These are phyloP conservation scores for Rubus parviflorus DNA, from an alignment of 306 rosid species.

Conservation along the genomic window DNA sequence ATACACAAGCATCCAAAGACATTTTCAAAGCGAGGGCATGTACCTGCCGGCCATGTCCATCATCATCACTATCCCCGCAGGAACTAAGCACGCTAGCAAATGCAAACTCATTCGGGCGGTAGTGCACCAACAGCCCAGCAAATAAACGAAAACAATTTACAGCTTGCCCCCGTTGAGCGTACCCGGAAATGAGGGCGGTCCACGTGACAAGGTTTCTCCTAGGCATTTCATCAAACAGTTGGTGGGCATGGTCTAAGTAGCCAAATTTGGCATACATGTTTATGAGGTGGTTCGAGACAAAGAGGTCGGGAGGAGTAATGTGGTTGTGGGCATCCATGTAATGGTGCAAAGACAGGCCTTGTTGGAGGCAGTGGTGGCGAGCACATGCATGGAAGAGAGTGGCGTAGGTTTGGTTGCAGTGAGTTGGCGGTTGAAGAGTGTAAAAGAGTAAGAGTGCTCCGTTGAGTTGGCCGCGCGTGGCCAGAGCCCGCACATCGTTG, in stretches of 20 bases:
- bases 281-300: constrained; percentile 65
- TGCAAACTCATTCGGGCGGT: constrained; percentile 74
- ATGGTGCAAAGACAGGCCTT: constrained; percentile 64
- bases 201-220: constrained; percentile 70
- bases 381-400: constrained; percentile 72
- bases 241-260: constrained; percentile 39
- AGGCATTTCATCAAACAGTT: constrained; percentile 69
- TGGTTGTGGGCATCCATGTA: constrained; percentile 51
- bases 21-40: constrained; percentile 74
- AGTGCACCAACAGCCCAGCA: constrained; percentile 44
- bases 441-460: constrained; percentile 61
- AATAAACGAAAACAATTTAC: constrained; percentile 55
- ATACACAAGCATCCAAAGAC: constrained; percentile 58
- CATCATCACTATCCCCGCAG: constrained; percentile 31
- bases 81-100: constrained; percentile 72
- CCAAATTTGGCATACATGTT: constrained; percentile 84
- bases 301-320: constrained; percentile 38
- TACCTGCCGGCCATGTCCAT: constrained; percentile 63
- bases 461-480: constrained; percentile 46
- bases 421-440: constrained; percentile 27
- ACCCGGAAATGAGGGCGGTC: constrained; percentile 80
- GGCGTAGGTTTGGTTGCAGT: constrained; percentile 58
- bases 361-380: constrained; percentile 46
- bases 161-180: constrained; percentile 44
- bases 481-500: constrained; percentile 34